phyloP scores from a whole-genome alignment of 768 basidiomycete species.

The Suillus paluster region DNA sequence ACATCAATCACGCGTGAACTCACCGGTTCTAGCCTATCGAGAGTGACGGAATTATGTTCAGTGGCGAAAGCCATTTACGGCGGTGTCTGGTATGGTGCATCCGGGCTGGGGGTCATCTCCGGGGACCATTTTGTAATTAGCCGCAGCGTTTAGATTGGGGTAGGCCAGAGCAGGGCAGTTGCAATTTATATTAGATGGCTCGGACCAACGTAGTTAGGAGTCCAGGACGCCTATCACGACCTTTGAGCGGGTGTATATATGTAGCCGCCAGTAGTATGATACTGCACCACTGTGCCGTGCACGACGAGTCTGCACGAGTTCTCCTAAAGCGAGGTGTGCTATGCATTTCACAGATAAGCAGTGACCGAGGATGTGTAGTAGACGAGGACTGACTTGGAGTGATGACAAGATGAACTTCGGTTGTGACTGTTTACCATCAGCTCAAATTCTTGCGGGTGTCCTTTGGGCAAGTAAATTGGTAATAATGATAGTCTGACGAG shows the following conservation, averaged over 20 bases:
- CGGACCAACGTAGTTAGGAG: neutral
- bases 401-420: neutral
- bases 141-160: neutral
- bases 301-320: constrained; percentile 2
- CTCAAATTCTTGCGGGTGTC: neutral
- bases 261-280: constrained; percentile 1
- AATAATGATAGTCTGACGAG: too few relatives aligned
- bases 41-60: neutral
- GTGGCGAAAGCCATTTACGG: constrained; percentile 3
- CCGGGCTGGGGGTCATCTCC: constrained; percentile 7
- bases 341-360: constrained; percentile 3
- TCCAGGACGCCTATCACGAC: constrained; percentile 3
- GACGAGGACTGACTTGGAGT: neutral
- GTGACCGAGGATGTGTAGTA: neutral
- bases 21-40: neutral
- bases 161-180: neutral
- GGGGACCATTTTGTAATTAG: neutral
- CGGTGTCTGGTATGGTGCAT: constrained; percentile 3
- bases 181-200: neutral
- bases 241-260: constrained; percentile 1
- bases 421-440: neutral
- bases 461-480: neutral
- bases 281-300: neutral
- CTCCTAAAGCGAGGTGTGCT: constrained; percentile 6
- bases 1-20: neutral